phyloP scores from a whole-genome alignment of 2,329 filamentous ascomycete genomes.

The Aureobasidium pullulans region DNA sequence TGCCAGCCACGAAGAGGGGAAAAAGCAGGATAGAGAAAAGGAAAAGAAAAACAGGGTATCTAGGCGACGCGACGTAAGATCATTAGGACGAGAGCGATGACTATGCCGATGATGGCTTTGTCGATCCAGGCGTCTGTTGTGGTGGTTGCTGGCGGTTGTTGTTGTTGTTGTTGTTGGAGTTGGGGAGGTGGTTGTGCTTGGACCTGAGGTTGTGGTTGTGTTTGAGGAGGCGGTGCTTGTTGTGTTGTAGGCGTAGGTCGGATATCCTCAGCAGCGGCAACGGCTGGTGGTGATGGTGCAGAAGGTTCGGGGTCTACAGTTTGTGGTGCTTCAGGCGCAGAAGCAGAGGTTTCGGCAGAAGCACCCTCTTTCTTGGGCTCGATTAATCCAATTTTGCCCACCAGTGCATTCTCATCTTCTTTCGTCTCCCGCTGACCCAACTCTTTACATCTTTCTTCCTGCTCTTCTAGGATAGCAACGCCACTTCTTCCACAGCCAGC shows the following conservation, averaged over 20 bases:
- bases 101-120: slow-evolving; percentile 65
- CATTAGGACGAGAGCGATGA: slow-evolving; percentile 63
- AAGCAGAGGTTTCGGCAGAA: slow-evolving; percentile 30
- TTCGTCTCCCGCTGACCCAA: slow-evolving; percentile 34
- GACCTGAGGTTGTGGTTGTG: slow-evolving; percentile 20
- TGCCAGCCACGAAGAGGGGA: neutral
- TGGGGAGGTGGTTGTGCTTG: neutral
- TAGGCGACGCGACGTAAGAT: slow-evolving; percentile 38
- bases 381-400: slow-evolving; percentile 48
- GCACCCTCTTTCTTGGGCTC: slow-evolving; percentile 65
- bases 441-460: slow-evolving; percentile 50
- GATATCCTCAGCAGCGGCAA: slow-evolving; percentile 13
- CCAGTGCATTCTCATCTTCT: slow-evolving; percentile 42
- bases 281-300: neutral
- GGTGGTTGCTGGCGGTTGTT: neutral
- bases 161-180: neutral
- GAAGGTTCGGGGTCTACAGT: neutral
- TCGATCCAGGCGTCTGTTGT: slow-evolving; percentile 60
- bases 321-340: slow-evolving; percentile 16
- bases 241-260: slow-evolving; percentile 9
- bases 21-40: neutral
- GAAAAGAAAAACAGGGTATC: neutral
- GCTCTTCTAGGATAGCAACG: slow-evolving; percentile 64
- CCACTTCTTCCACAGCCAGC: slow-evolving; percentile 63
- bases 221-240: neutral